These are phyloP conservation scores for Boletus reticulatus DNA, from an alignment of 768 basidiomycete species.

Conservation along the genomic window DNA sequence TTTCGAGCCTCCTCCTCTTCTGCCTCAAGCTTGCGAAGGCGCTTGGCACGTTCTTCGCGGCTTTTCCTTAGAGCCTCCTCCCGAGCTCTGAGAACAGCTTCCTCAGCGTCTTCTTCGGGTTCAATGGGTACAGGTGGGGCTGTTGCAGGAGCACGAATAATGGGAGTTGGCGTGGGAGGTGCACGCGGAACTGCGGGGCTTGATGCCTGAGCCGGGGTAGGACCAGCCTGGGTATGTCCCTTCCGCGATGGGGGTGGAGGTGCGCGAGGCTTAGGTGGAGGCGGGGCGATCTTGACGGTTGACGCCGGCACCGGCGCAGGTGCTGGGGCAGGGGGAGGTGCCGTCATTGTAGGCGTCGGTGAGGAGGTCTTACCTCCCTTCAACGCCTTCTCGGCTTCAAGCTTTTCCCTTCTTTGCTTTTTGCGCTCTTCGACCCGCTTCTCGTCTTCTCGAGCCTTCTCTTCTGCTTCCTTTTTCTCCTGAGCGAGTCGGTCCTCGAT, in stretches of 20 bases:
- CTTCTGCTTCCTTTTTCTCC: constrained; percentile 91
- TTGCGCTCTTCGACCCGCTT: constrained; percentile 80
- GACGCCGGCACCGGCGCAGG: constrained; percentile 35
- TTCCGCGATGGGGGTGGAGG: constrained; percentile 37
- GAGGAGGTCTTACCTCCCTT: constrained; percentile 46
- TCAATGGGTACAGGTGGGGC: constrained; percentile 36
- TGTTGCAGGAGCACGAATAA: constrained; percentile 44
- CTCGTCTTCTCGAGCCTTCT: constrained; percentile 76
- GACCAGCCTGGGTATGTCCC: constrained; percentile 16
- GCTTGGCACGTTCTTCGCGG: constrained; percentile 66
- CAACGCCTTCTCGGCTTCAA: constrained; percentile 72
- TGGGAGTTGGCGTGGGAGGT: constrained; percentile 23
- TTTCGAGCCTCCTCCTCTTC: constrained; percentile 56
- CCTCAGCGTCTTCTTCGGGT: constrained; percentile 72
- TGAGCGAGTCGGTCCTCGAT: constrained; percentile 83
- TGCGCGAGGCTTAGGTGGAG: constrained; percentile 27
- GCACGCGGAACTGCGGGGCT: constrained; percentile 20
- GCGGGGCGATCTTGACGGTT: constrained; percentile 36
- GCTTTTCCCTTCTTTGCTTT: constrained; percentile 60
- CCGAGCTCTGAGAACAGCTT: constrained; percentile 61
- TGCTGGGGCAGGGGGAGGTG: constrained; percentile 41
- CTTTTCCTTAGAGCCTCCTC: constrained; percentile 73
- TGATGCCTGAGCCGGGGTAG: constrained; percentile 24
- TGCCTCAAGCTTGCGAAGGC: constrained; percentile 64
- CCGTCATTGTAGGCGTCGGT: constrained; percentile 43